A percentile compares a stretch with the other conserved stretches of the same genome.
These are phyloP conservation scores for Beta macrorhiza DNA, from an alignment of 179 eudicot species.

Conservation along the genomic window DNA sequence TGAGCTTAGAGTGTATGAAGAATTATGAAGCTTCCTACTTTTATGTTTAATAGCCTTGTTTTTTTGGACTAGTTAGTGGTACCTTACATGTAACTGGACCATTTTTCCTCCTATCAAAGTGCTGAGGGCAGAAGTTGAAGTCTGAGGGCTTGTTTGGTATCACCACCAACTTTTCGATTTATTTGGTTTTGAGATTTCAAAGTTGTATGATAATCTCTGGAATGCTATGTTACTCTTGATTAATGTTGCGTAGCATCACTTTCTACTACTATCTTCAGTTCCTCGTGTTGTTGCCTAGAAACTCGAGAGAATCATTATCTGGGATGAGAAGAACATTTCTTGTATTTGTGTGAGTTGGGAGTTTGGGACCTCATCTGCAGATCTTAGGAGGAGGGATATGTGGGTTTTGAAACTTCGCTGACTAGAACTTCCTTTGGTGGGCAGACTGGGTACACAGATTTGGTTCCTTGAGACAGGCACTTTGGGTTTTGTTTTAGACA, in stretches of 20 bases:
- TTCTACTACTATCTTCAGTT: no score
- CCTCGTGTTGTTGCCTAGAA: neutral
- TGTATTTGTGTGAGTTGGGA: no score
- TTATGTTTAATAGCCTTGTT: neutral
- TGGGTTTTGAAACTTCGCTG: neutral
- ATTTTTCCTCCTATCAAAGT: neutral
- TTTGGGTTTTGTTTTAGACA: neutral
- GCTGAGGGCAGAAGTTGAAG: neutral
- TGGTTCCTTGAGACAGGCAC: neutral
- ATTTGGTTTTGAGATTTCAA: neutral
- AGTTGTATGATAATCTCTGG: neutral
- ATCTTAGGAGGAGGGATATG: neutral
- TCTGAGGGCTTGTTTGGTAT: neutral
- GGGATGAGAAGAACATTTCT: neutral
- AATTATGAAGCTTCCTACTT: neutral
- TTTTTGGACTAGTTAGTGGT: slow-evolving; percentile 1
- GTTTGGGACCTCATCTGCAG: neutral
- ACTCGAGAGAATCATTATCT: neutral
- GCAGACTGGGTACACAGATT: neutral
- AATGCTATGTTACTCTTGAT: neutral
- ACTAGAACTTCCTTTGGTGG: neutral
- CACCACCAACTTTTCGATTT: neutral
- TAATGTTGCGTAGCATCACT: neutral
- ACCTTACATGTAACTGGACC: neutral
- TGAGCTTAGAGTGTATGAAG: neutral